Conservation (phyloP, 23 red algal genomes). For the Cyanidioschyzon merolae region DNA sequence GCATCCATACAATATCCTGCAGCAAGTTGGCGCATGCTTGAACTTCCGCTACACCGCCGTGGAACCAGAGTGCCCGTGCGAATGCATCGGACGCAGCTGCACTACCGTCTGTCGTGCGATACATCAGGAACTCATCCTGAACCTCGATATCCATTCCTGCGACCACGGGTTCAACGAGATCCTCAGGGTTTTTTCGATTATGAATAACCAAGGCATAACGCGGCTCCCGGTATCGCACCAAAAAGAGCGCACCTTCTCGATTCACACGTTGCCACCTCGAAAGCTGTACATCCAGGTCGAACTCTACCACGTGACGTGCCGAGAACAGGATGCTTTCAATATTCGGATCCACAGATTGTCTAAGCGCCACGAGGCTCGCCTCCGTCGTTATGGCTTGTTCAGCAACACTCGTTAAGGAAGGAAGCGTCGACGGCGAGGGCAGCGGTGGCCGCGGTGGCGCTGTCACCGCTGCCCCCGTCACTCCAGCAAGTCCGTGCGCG, state of each 20-base stretch:
- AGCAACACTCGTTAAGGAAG: neutral
- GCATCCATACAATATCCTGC: neutral
- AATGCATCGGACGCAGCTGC: neutral
- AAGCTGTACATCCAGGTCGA: neutral
- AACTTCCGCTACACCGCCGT: neutral
- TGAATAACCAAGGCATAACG: neutral
- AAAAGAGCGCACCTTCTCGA: constrained; percentile 4
- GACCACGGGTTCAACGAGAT: neutral
- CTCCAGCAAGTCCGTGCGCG: neutral
- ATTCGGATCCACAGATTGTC: neutral
- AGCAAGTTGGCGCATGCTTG: constrained; percentile 1
- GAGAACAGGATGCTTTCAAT: neutral
- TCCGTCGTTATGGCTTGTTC: neutral
- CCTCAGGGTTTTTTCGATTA: constrained; percentile 5
- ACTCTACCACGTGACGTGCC: constrained; percentile 2
- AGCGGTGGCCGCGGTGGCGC: too few relatives aligned
- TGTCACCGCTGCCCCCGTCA: neutral
- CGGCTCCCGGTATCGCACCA: constrained; percentile 14
- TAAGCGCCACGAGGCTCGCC: neutral
- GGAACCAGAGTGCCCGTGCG: constrained; percentile 7
- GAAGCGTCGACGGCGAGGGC: neutral
- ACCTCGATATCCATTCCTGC: neutral
- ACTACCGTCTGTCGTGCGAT: neutral
- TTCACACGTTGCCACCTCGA: neutral
- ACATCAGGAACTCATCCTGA: constrained; percentile 12